Percentiles rank a stretch among this genome's conserved stretches.
phyloP scores from a whole-genome alignment of 768 basidiomycete genomes.

The Lactarius vividus region DNA sequence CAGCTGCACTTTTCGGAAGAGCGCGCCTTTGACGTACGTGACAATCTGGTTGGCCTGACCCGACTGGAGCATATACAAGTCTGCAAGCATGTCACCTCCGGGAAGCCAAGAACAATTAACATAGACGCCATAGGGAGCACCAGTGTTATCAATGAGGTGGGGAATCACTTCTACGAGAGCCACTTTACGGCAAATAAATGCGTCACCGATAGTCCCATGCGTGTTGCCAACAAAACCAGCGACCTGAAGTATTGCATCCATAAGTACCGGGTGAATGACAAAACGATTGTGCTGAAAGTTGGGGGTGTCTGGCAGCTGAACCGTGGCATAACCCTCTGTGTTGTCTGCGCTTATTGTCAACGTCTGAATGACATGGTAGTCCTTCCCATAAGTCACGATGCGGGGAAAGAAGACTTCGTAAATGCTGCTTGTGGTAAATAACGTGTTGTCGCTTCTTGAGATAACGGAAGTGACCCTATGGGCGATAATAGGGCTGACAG shows the following conservation, averaged over 20 bases:
- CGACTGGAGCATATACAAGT: constrained; percentile 49
- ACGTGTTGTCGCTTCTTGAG: constrained; percentile 38
- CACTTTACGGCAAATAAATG: constrained; percentile 61
- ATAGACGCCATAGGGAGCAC: constrained; percentile 49
- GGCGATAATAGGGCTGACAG: constrained; percentile 37
- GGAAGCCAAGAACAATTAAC: constrained; percentile 46
- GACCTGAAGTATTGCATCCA: constrained; percentile 65
- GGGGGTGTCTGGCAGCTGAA: constrained; percentile 42
- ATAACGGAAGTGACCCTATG: constrained; percentile 35
- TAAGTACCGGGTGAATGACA: constrained; percentile 53
- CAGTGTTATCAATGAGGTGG: constrained; percentile 38
- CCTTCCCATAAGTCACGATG: constrained; percentile 58
- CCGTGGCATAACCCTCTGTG: constrained; percentile 50
- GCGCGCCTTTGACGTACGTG: constrained; percentile 54
- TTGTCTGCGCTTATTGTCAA: constrained; percentile 49
- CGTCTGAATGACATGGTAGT: constrained; percentile 56
- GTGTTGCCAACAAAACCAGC: constrained; percentile 70
- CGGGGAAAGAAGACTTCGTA: constrained; percentile 71
- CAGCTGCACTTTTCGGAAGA: constrained; percentile 56
- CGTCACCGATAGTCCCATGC: constrained; percentile 48
- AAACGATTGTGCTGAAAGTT: constrained; percentile 36
- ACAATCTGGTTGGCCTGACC: constrained; percentile 43
- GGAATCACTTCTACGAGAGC: constrained; percentile 48
- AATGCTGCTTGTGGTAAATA: constrained; percentile 51
- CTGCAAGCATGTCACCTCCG: constrained; percentile 46